phyloP scores from a whole-genome alignment of 2,329 filamentous ascomycete species.

The Pseudogymnoascus sp. region DNA sequence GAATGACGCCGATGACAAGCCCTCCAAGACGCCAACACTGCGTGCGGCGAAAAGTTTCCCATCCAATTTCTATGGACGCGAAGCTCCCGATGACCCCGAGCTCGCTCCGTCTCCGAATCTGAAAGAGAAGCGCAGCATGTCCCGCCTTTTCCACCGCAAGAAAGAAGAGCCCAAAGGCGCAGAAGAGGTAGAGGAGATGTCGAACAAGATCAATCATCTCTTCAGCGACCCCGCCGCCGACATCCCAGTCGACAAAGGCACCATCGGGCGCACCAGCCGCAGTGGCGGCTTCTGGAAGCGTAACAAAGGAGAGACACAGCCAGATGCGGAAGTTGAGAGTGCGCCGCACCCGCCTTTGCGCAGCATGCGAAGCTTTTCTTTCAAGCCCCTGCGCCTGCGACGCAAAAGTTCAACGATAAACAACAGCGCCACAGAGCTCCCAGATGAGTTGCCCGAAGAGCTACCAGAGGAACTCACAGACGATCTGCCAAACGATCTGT shows the following conservation, averaged over 20 bases:
- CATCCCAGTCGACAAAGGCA: background rate
- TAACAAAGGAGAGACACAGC: background rate
- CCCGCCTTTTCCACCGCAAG: background rate
- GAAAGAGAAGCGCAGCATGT: background rate
- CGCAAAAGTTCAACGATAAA: slow-evolving; percentile 21
- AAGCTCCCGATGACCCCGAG: background rate
- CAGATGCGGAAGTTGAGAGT: background rate
- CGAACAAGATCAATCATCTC: background rate
- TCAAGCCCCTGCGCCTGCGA: slow-evolving; percentile 21
- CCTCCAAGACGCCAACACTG: background rate
- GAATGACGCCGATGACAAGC: background rate
- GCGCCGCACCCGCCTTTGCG: background rate
- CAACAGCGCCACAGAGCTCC: too few relatives aligned
- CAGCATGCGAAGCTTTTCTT: background rate
- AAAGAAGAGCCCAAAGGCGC: background rate
- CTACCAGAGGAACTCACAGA: background rate
- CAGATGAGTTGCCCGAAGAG: too few relatives aligned
- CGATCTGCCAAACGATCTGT: slow-evolving; percentile 12
- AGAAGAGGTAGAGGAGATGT: background rate
- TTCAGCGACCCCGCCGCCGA: background rate
- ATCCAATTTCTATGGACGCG: background rate
- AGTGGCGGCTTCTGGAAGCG: background rate
- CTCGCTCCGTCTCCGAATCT: background rate
- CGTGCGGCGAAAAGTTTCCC: background rate
- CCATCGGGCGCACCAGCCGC: background rate